phyloP scores from a whole-genome alignment of 192 early-diverging fungal species.

The Backusella luteola region DNA sequence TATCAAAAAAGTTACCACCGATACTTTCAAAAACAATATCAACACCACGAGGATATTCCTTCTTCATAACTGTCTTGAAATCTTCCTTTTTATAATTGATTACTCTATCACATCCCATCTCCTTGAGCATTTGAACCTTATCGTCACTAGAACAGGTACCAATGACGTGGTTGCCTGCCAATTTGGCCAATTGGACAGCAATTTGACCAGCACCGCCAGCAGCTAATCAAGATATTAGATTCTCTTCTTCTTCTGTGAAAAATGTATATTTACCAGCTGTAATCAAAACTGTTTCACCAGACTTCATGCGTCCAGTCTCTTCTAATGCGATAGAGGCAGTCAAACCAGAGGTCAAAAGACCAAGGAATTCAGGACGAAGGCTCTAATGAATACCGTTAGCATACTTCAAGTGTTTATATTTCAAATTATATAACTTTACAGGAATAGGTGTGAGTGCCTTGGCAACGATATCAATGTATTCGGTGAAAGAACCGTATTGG shows the following conservation, averaged over 20 bases:
- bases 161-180: constrained; percentile 57
- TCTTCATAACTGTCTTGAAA: constrained; percentile 44
- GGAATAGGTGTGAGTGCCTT: constrained; percentile 36
- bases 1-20: constrained; percentile 53
- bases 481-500: constrained; percentile 52
- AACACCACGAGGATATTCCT: constrained; percentile 54
- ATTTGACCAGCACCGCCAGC: constrained; percentile 62
- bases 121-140: constrained; percentile 51
- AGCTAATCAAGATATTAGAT: constrained; percentile 24
- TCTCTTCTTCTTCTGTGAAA: background rate
- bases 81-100: constrained; percentile 62
- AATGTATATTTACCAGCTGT: constrained; percentile 42
- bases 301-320: constrained; percentile 41
- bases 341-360: constrained; percentile 50
- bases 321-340: constrained; percentile 55
- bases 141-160: constrained; percentile 55
- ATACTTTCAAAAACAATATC: constrained; percentile 60
- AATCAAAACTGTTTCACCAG: constrained; percentile 53
- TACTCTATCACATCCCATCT: constrained; percentile 52
- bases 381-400: background rate
- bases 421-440: constrained; percentile 11
- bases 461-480: constrained; percentile 39
- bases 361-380: constrained; percentile 33
- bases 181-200: constrained; percentile 60
- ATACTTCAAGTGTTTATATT: background rate